Evolutionary conservation across 495 filamentous ascomycete genomes (phyloP).

Genomic region (Trichoderma gamsii): DNA sequence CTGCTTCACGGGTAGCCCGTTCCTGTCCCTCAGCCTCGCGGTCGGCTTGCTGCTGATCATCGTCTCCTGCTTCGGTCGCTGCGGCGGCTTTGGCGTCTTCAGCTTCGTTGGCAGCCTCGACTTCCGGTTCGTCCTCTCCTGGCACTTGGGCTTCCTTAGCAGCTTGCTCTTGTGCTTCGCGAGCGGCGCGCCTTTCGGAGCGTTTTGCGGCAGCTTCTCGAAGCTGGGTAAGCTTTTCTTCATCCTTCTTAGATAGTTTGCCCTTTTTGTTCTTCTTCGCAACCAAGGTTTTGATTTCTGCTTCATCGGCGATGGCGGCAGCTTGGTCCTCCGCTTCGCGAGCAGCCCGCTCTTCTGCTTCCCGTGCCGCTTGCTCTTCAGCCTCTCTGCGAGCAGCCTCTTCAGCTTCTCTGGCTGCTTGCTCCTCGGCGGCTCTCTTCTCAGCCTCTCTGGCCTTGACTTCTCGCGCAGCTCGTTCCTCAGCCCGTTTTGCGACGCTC

Average conservation of each 20-base stretch:
- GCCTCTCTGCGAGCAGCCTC: slow-evolving; percentile 15
- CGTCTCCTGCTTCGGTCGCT: not conserved
- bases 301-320: slow-evolving; percentile 28
- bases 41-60: slow-evolving; percentile 22
- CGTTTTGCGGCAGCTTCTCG: slow-evolving; percentile 28
- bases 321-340: slow-evolving; percentile 16
- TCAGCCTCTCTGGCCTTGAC: slow-evolving; percentile 20
- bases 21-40: slow-evolving; percentile 29
- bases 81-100: not conserved
- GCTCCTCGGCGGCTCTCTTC: slow-evolving; percentile 22
- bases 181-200: slow-evolving; percentile 13
- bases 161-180: slow-evolving; percentile 7
- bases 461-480: slow-evolving; percentile 27
- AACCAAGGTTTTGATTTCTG: slow-evolving; percentile 25
- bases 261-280: slow-evolving; percentile 23
- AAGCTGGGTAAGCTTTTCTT: slow-evolving; percentile 33
- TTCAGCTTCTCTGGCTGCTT: slow-evolving; percentile 20
- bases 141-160: slow-evolving; percentile 1
- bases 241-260: slow-evolving; percentile 28
- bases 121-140: not conserved
- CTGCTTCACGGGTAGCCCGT: slow-evolving; percentile 19
- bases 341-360: slow-evolving; percentile 20
- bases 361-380: slow-evolving; percentile 19
- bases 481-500: slow-evolving; percentile 26
- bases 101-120: not conserved